Percentiles rank a stretch among this genome's conserved stretches.
Conservation (phyloP, 2,329 filamentous ascomycete genomes). For the Myotisia sp. region DNA sequence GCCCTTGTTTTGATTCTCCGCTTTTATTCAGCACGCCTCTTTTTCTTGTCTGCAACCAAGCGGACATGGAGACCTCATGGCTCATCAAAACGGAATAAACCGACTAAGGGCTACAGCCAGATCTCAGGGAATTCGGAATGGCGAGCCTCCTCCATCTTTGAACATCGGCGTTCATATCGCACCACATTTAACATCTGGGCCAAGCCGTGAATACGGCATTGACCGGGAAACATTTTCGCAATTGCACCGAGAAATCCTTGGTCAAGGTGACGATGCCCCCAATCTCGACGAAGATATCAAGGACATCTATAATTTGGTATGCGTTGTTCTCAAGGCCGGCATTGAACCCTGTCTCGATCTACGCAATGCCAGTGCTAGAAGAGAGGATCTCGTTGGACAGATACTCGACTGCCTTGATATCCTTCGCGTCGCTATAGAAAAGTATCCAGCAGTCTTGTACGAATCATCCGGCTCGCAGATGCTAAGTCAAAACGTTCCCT, state of each 20-base stretch:
- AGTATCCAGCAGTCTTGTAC: conserved; percentile 53
- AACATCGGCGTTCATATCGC: conserved; percentile 80
- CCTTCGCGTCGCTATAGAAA: conserved; percentile 57
- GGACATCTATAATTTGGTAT: conserved; percentile 74
- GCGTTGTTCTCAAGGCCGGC: conserved; percentile 66
- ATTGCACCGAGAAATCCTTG: conserved; percentile 52
- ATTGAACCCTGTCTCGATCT: conserved; percentile 48
- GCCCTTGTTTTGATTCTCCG: no score
- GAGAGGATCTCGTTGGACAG: conserved; percentile 36
- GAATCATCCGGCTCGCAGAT: conserved; percentile 49
- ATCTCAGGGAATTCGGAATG: conserved; percentile 2
- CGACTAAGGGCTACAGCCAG: conserved; percentile 4
- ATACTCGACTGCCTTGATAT: conserved; percentile 60
- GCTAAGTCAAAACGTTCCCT: conserved; percentile 33
- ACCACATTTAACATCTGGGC: conserved; percentile 57
- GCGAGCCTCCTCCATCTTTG: conserved; percentile 43
- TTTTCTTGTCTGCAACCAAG: no score
- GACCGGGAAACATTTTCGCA: conserved; percentile 62
- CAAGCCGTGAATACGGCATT: conserved; percentile 46
- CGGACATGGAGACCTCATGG: conserved; percentile 10
- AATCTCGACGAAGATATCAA: conserved; percentile 51
- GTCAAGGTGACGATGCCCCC: conserved; percentile 29
- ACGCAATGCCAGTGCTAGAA: conserved; percentile 10
- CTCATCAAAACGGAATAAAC: conserved; percentile 8
- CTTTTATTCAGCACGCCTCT: no score